Base-by-base conservation (phyloP, 2,329 filamentous ascomycete genomes). In the Cyanodermella asteris region DNA sequence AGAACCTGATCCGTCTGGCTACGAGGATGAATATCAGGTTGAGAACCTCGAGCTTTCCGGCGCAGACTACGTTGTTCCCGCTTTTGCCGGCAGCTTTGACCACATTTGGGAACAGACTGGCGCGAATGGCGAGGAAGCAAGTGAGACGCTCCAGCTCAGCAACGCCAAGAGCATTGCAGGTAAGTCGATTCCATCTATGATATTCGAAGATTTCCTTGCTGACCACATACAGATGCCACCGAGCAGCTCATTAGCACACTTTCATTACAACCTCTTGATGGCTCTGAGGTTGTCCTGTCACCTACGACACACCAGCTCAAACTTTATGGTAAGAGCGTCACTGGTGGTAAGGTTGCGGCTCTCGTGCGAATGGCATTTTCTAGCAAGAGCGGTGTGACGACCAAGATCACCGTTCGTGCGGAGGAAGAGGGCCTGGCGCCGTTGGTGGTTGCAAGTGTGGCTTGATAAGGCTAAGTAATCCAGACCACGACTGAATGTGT, bases 21-120 rank as follows among this genome's bases (percentile, higher is more conserved):
- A 94, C 47, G 84, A 94, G 26, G 87, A 97, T 42, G 87, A 97
- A 53, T 97, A 97, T 45, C 78, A 93, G 53, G 75, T 94, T 31
- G 80, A 87, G 33, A 81, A 93, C 44, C 69, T 94, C 32, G 82
- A 93, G 33, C 66, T 97, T 31, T 64, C 69, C 11, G 87, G 84
- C 30, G 81, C 80, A 37, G 87, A 97, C 49, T 97, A 93, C 50
- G 70, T 97, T 33, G 64, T 91, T 23, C 87, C 87, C 12, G 73
- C 80, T 2, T 97, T 91, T 48, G 82, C 82, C 11, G 76, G 82
- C 46, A 91, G 80, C 59, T 97, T 94, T 46, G 80, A 77, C 44
- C 80, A 91, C 41, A 66, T 94, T 23, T 97, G 84, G 84, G 80
- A 91, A 49, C 78, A 91, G 50, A 69, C 84, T 26, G 80, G 78